Evolutionary conservation across 164 flowering plant genomes (phyloP), one percentile per base, ranked within the genome.

Genomic region (Magnolia sinica): DNA sequence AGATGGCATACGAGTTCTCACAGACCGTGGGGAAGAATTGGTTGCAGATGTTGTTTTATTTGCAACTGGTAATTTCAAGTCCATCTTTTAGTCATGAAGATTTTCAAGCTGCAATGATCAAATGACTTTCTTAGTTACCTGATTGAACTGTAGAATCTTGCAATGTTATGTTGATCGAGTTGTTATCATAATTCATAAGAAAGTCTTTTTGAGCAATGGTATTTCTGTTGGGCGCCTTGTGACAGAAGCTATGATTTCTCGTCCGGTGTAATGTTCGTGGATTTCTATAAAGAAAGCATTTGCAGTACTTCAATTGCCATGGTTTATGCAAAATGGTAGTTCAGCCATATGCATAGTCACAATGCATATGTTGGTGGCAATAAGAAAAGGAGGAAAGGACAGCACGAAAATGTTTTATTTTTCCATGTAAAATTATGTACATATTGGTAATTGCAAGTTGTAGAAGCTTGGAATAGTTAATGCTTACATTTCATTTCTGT

Each of bases 11-110:
- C 90, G 85, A 85, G 98, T 89, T 75, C 71, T 79, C 71, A 91
- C 98, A 7, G 97, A 94, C 73, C 91, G 85, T 72, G 98, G 98
- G 63, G 94, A 94, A 80, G 97, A 91, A 82, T 50, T 92, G 73
- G 51, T 84, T 37, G 97, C 96, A 70, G 99, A 96, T 87, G 97
- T 85, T 82, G 98, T 96, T 50, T 88, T 96, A 68, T 92, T 94
- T 86, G 99, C 99, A n/a, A 93, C 97, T 37, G 99, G 99, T 95
- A 91, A 83, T 76, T 79, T 50, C 22, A 22, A 16, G 9, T 74
- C 68, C 16, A 1, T 24, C 73, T 13, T 64, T 3, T 29, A 68
- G 61, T 55, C 18, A 16, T 14, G 16, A 68, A 29, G 19, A 18
- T 29, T 68, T 68, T 11, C 9, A 13, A 29, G 19, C 45, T 31